These are phyloP conservation scores for Gossypium davidsonii DNA, from an alignment of 441 rosid species.

Conservation along the genomic window DNA sequence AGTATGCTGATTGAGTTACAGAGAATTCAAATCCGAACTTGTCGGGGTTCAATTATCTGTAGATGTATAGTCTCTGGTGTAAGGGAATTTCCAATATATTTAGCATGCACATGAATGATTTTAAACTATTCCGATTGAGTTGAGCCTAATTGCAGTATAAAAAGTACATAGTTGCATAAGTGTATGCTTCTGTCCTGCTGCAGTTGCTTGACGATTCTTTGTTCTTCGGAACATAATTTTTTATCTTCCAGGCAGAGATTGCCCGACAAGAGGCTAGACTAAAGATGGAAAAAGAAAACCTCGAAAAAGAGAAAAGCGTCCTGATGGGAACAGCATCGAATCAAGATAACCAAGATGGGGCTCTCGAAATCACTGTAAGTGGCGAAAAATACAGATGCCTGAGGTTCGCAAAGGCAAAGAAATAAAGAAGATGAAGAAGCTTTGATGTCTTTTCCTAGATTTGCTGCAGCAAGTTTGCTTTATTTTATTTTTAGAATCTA, in stretches of 20 bases:
- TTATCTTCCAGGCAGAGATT: conserved; percentile 52
- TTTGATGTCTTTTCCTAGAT: neutral
- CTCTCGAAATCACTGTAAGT: conserved; percentile 75
- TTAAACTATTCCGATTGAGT: neutral
- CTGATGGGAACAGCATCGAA: conserved; percentile 74
- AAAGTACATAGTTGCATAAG: neutral
- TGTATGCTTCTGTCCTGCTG: neutral
- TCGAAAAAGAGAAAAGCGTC: conserved; percentile 77
- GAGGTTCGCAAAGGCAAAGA: conserved; percentile 71
- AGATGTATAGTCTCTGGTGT: neutral
- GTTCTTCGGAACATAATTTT: neutral
- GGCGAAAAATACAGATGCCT: conserved; percentile 77
- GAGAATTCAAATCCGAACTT: neutral
- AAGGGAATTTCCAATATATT: no score
- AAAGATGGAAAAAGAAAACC: conserved; percentile 73
- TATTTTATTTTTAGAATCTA: neutral
- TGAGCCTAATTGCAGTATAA: neutral
- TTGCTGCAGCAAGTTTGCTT: neutral
- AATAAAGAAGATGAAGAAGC: conserved; percentile 15
- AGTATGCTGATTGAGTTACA: neutral
- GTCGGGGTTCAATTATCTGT: neutral
- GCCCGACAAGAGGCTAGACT: conserved; percentile 76
- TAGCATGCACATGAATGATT: no score
- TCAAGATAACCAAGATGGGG: conserved; percentile 66
- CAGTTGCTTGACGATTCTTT: neutral